Conservation (phyloP, 1,284 basidiomycete species). For the Melanopsichium pennsylvanicum region DNA sequence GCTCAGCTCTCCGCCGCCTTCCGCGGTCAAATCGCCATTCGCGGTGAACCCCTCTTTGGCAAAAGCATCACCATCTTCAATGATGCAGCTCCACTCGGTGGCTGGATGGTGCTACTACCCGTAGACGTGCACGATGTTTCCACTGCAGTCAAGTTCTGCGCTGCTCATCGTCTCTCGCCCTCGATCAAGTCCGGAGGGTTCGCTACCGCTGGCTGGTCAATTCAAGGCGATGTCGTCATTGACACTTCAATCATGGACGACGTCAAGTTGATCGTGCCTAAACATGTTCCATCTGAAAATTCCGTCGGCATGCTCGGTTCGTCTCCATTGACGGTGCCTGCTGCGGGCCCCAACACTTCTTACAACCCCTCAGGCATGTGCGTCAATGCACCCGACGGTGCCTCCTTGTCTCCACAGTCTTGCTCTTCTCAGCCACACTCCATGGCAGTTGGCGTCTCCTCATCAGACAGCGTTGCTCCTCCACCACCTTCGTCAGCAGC, state of each 20-base stretch:
- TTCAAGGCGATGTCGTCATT: conserved; percentile 82
- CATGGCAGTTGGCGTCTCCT: neutral
- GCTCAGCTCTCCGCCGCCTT: conserved; percentile 23
- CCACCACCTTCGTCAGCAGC: conserved; percentile 5
- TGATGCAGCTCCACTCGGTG: conserved; percentile 47
- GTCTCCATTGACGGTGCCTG: conserved; percentile 29
- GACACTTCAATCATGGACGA: conserved; percentile 76
- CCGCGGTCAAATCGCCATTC: conserved; percentile 37
- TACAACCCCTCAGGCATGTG: conserved; percentile 19
- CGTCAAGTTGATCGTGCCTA: conserved; percentile 74
- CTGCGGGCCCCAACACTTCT: conserved; percentile 5
- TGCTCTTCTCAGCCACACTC: conserved; percentile 1
- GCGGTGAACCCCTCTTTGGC: conserved; percentile 37
- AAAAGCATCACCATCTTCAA: conserved; percentile 52
- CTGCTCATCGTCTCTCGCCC: conserved; percentile 74
- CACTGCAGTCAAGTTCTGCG: conserved; percentile 70
- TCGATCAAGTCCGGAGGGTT: conserved; percentile 88
- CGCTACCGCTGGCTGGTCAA: conserved; percentile 85
- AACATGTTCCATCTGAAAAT: neutral
- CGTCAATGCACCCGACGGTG: conserved; percentile 4
- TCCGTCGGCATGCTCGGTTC: conserved; percentile 4
- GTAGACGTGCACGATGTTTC: conserved; percentile 41
- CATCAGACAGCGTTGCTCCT: neutral
- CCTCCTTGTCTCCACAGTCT: neutral
- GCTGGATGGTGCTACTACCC: conserved; percentile 50